phyloP scores from a whole-genome alignment of 805 yeast genomes.

The Wickerhamiella lipophila region DNA sequence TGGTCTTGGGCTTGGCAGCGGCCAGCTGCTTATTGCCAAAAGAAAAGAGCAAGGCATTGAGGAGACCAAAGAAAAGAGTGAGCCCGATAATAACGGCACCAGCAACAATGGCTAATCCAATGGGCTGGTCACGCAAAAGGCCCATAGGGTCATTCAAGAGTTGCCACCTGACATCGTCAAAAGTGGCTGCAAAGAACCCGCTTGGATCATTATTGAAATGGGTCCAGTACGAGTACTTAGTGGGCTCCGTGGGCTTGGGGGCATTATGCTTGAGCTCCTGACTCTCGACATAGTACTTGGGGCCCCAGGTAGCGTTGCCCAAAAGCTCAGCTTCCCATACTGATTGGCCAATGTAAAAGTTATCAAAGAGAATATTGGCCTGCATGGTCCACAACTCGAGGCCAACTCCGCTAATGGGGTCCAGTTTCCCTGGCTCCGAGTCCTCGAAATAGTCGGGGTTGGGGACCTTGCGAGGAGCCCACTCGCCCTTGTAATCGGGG shows the following conservation, averaged over 20 bases:
- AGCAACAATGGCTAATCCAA: constrained; percentile 25
- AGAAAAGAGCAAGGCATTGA: constrained; percentile 17
- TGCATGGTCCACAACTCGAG: constrained; percentile 88
- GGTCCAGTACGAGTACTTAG: constrained; percentile 19
- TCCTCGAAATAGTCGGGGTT: constrained; percentile 64
- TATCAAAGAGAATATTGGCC: constrained; percentile 59
- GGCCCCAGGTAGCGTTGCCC: constrained; percentile 61
- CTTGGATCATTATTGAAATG: constrained; percentile 28
- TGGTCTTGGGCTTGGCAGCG: constrained; percentile 5
- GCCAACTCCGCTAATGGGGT: constrained; percentile 67
- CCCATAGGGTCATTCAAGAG: constrained; percentile 25
- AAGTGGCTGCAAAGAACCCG: constrained; percentile 22
- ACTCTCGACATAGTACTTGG: constrained; percentile 28
- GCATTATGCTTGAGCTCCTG: constrained; percentile 20
- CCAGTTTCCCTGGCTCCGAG: constrained; percentile 43
- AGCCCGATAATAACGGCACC: constrained; percentile 20
- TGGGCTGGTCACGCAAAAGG: constrained; percentile 29
- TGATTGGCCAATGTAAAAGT: constrained; percentile 74
- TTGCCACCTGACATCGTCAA: constrained; percentile 24
- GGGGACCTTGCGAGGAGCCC: constrained; percentile 53
- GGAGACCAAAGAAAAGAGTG: constrained; percentile 22
- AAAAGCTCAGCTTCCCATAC: constrained; percentile 71
- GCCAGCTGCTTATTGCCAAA: constrained; percentile 15
- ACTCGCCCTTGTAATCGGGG: constrained; percentile 67
- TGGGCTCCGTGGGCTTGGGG: constrained; percentile 19